Base-by-base conservation (phyloP, 2,329 filamentous ascomycete species). In the Alternaria arborescens region DNA sequence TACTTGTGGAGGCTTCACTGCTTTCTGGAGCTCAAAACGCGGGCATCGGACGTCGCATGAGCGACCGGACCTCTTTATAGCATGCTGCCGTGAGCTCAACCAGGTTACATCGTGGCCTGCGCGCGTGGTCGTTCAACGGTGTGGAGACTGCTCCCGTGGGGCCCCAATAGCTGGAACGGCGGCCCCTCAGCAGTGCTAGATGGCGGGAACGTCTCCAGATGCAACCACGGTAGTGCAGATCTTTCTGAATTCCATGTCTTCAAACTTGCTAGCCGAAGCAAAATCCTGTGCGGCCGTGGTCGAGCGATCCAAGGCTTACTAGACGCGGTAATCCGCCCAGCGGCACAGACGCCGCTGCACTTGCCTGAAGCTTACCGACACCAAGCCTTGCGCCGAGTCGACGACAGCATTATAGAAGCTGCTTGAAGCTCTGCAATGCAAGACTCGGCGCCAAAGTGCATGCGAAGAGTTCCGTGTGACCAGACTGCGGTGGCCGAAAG, bases 41-140 rank as follows among this genome's bases (percentile, higher is more conserved):
- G 5, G 36, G 6, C 5, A 12, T 14, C 1, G 14, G 4, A 48
- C 11, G 18, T 36, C 20, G 32, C 12, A 18, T 5, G 32, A 22
- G 32, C 8, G 10, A 36, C 30, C 7, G 8, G 3, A 14, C 2
- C 1, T 16, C 30, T 50, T 42, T 50, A 36, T 50, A 50, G 20
- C 32, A 50, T 50, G 14, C 24, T 26, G 20, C 20, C 8, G 3
- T 38, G 20, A 50, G 12, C 14, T 12, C n/a, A 24, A 18, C 16
- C 16, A n/a, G 20, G 46, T 50, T 50, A 50, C 46, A 50, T 50
- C 46, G 46, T 50, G 46, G 34, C 20, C 22, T 38, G 20, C 8
- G 46, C 46, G 46, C 46, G 32, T 38, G 32, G 46, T 50, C 10
- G 14, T 26, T 36, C 3, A 26, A 50, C 14, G 18, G 20, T 50